phyloP scores from a whole-genome alignment of 169 alveolate species.

The Eimeria falciformis region DNA sequence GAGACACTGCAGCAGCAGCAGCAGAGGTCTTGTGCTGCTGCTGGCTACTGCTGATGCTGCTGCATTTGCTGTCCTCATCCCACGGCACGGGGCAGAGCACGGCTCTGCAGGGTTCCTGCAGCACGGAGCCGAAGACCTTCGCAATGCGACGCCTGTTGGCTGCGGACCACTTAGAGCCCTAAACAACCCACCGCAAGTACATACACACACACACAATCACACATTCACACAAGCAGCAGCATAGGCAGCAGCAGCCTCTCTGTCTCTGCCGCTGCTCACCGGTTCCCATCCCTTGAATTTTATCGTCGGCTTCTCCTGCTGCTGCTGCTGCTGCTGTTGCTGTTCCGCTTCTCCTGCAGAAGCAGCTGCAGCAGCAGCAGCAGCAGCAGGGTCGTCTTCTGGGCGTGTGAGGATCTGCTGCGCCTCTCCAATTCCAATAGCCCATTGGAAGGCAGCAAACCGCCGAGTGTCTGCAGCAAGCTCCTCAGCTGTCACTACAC shows the following conservation, averaged over 20 bases:
- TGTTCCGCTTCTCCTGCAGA: background rate
- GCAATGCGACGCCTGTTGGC: constrained; percentile 49
- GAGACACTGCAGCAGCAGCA: background rate
- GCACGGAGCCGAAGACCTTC: constrained; percentile 39
- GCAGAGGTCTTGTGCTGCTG: background rate
- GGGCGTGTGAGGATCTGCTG: constrained; percentile 20
- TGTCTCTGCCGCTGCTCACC: constrained; percentile 1
- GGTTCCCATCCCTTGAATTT: constrained; percentile 69
- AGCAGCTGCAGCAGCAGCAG: constrained; percentile 19
- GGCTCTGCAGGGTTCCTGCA: constrained; percentile 32
- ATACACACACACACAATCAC: background rate
- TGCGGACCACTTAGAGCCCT: constrained; percentile 49
- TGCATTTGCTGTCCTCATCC: background rate
- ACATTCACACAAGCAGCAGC: background rate
- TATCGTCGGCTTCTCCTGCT: constrained; percentile 24
- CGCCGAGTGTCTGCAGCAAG: constrained; percentile 33
- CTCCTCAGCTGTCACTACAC: constrained; percentile 43
- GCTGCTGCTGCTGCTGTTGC: constrained; percentile 50
- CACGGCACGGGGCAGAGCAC: constrained; percentile 7
- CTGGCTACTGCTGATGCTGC: constrained; percentile 21
- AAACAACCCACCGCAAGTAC: background rate
- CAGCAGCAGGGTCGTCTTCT: constrained; percentile 23
- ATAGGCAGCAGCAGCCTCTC: background rate
- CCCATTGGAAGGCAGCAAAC: constrained; percentile 71
- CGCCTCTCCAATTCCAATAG: constrained; percentile 52